Conservation (phyloP, 768 basidiomycete species). For the Pleurotus ostreatus region DNA sequence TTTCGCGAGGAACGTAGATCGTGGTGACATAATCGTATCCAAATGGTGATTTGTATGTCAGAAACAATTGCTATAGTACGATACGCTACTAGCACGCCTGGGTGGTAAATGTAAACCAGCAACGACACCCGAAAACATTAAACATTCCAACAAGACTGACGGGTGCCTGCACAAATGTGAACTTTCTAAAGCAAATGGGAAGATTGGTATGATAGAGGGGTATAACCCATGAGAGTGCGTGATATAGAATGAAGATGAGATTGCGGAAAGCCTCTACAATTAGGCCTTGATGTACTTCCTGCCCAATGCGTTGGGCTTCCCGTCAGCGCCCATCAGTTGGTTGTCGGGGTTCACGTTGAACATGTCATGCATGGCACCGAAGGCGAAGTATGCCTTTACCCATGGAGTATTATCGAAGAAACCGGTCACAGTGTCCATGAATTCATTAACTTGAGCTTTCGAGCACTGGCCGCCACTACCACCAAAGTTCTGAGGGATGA, state of each 20-base stretch:
- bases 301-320: constrained; percentile 51
- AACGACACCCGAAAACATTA: constrained; percentile 9
- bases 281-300: constrained; percentile 37
- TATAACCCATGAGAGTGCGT: constrained; percentile 9
- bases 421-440: constrained; percentile 30
- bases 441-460: constrained; percentile 31
- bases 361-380: constrained; percentile 60
- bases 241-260: not conserved
- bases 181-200: constrained; percentile 3
- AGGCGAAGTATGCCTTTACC: constrained; percentile 45
- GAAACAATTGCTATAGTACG: not conserved
- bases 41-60: too few species aligned
- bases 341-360: constrained; percentile 54
- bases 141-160: constrained; percentile 5
- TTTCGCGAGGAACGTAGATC: not conserved
- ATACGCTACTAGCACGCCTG: not conserved
- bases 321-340: constrained; percentile 41
- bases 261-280: not conserved
- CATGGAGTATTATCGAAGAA: constrained; percentile 33
- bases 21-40: not conserved
- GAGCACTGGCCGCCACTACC: constrained; percentile 32
- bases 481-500: constrained; percentile 44
- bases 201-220: not conserved
- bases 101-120: constrained; percentile 6
- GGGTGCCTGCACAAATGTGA: constrained; percentile 5